Base-by-base conservation (phyloP, 768 basidiomycete species). In the Podaxis sp. region DNA sequence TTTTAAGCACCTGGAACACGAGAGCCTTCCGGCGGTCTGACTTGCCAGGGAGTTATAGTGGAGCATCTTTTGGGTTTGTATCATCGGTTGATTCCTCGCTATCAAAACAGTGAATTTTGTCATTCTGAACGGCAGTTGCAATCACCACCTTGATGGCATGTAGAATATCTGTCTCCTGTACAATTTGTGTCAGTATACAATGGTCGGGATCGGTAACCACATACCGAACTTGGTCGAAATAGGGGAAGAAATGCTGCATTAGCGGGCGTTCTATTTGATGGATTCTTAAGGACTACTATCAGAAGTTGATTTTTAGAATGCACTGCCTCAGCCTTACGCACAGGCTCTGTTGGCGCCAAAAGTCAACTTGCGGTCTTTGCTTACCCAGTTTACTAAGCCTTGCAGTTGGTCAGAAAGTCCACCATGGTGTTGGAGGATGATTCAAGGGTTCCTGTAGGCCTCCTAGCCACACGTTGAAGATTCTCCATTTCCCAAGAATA, bases 401-500 rank as follows among this genome's bases (percentile, higher is more conserved):
- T 51, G 17, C 22, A 28, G 42, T 5, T 12, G 2, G 17, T 8
- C 15, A 40, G 28, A 17, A 2, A 24, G 17, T 38, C 13, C 28
- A 8, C 59, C 11, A 40, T n/a, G 36, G 19, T 9, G 33, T 52
- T n/a, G 36, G 26, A 26, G 49, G 13, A 39, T 30, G n/a, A 8
- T 24, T n/a, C 54, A 40, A 40, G 24, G 26, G 33, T 17, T 54
- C 15, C 44, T 19, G 17, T 54, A 54, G 28, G 33, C 8, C 30
- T 30, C 17, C n/a, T 19, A 24, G 22, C 33, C 8, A 36, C 54
- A 56, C 38, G 54, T 19, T 19, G 26, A 19, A 56, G 54, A 1
- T 19, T 40, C 39, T 40, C 33, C 19, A 8, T 42, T 56, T 56
- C 59, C 51, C 59, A 60, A 60, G 59, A 60, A 60, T 60, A 60